phyloP scores from a whole-genome alignment of 768 basidiomycete species.

The Inosperma sp. region DNA sequence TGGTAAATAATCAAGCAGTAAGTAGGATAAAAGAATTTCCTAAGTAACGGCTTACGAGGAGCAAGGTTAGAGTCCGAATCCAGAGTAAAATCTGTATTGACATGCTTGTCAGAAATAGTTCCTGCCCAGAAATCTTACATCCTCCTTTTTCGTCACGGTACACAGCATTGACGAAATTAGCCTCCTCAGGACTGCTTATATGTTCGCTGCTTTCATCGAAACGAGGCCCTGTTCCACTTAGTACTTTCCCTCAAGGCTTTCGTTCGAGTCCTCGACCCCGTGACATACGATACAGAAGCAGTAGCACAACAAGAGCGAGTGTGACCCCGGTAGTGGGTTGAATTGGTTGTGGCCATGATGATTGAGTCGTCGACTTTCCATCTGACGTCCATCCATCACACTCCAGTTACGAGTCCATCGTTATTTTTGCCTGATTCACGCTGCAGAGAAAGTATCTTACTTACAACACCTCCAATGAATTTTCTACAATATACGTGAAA shows the following conservation, averaged over 20 bases:
- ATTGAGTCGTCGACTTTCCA: too few species aligned
- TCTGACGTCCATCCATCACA: too few species aligned
- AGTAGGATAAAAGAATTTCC: background rate
- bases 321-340: too few species aligned
- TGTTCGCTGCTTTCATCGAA: conserved; percentile 12
- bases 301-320: background rate
- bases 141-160: background rate
- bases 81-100: background rate
- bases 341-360: too few species aligned
- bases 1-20: background rate
- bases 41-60: background rate
- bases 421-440: too few species aligned
- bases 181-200: conserved; percentile 5
- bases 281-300: background rate
- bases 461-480: too few species aligned
- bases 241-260: background rate
- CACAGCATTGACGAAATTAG: conserved; percentile 13
- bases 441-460: too few species aligned
- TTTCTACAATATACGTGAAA: too few species aligned
- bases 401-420: too few species aligned
- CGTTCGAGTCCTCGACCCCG: background rate
- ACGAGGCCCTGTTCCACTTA: conserved; percentile 7
- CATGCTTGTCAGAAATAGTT: background rate
- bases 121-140: conserved; percentile 6
- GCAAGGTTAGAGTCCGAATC: background rate